Conservation (phyloP, 139 green algal species). For the Coelastrella sp. region DNA sequence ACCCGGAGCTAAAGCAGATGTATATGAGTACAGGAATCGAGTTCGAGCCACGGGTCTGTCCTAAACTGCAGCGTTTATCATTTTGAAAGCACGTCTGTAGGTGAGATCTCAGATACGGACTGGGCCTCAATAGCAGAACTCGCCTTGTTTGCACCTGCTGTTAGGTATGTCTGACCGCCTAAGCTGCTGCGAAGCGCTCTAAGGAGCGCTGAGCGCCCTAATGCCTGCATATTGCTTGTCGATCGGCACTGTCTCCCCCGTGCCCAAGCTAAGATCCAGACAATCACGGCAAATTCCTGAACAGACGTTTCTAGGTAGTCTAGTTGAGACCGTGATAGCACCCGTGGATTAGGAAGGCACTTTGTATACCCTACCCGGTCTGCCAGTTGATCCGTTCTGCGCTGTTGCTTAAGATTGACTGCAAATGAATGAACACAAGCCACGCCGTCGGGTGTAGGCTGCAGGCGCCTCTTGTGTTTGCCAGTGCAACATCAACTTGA, state of each 20-base stretch:
- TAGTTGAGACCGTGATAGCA: too few species aligned
- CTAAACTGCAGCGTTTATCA: neutral
- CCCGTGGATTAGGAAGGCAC: neutral
- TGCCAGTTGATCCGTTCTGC: too few species aligned
- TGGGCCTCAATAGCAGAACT: neutral
- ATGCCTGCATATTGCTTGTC: conserved; percentile 7
- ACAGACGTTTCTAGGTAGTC: neutral
- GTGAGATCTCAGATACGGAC: neutral
- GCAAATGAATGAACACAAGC: too few species aligned
- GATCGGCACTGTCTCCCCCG: neutral
- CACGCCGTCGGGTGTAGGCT: too few species aligned
- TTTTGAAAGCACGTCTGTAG: neutral
- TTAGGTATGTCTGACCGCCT: neutral
- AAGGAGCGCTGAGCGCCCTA: conserved; percentile 3
- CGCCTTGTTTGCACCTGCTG: conserved; percentile 28
- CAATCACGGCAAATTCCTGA: too few species aligned
- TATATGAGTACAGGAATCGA: too few species aligned
- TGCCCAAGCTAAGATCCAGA: neutral
- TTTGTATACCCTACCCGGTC: neutral
- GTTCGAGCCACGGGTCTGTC: too few species aligned
- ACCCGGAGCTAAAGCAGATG: too few species aligned
- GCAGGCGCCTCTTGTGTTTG: too few species aligned
- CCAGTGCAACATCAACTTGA: too few species aligned
- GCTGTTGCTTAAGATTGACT: too few species aligned
- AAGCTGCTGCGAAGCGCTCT: conserved; percentile 25